These are phyloP conservation scores for Blastomyces parvus DNA, from an alignment of 2,329 filamentous ascomycete species.

Conservation along the genomic window DNA sequence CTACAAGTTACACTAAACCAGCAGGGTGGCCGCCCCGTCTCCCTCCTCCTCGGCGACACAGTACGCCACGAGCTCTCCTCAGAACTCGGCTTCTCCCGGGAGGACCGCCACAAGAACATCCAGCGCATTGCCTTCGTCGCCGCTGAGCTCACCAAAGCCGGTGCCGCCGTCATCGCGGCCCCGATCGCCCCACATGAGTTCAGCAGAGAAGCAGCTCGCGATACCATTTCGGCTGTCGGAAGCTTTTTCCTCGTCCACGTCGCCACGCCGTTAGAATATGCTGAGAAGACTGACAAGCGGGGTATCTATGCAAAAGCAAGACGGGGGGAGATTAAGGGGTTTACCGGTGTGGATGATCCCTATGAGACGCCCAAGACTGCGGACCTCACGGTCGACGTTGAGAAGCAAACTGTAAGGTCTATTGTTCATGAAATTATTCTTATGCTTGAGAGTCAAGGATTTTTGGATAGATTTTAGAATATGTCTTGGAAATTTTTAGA, in stretches of 20 bases:
- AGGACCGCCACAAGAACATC: conserved; percentile 92
- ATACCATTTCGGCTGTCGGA: conserved; percentile 69
- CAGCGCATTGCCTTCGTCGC: conserved; percentile 94
- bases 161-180: conserved; percentile 88
- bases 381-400: conserved; percentile 72
- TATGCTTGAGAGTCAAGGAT: conserved; percentile 77
- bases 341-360: conserved; percentile 95
- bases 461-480: conserved; percentile 59
- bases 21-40: conserved; percentile 89
- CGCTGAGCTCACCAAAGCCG: conserved; percentile 83
- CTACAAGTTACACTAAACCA: conserved; percentile 97
- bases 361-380: conserved; percentile 79
- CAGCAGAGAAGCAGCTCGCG: conserved; percentile 65
- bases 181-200: conserved; percentile 89
- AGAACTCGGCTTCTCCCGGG: conserved; percentile 87
- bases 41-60: conserved; percentile 88
- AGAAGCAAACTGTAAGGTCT: conserved; percentile 79
- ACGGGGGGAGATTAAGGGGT: conserved; percentile 87
- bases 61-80: conserved; percentile 87
- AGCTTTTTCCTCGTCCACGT: conserved; percentile 95
- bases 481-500: conserved; percentile 39
- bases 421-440: conserved; percentile 96
- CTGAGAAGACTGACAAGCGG: conserved; percentile 88
- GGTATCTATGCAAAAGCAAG: conserved; percentile 81
- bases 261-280: conserved; percentile 81